Evolutionary conservation across 202 grass and related monocot species (phyloP).

Genomic region (Carex sylvatica): DNA sequence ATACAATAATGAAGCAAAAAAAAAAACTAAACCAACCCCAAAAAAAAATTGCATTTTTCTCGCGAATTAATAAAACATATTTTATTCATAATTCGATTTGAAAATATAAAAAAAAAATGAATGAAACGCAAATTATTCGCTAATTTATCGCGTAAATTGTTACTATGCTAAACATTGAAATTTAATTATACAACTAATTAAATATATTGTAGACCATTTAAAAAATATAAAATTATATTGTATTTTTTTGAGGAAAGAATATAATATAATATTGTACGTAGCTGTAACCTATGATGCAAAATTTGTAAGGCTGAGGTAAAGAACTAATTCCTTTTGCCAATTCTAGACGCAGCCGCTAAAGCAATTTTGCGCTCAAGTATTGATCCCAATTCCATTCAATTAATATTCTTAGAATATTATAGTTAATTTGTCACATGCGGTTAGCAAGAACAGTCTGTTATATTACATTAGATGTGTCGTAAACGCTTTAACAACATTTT

Average conservation of each 20-base stretch:
- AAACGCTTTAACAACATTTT: neutral
- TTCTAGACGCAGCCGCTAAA: constrained; percentile 34
- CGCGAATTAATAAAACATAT: too few species aligned
- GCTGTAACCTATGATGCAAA: constrained; percentile 16
- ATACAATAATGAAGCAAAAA: too few species aligned
- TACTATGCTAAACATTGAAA: too few species aligned
- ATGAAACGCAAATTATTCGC: too few species aligned
- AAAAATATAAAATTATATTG: too few species aligned
- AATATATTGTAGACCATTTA: neutral
- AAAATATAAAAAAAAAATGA: too few species aligned
- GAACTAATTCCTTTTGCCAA: constrained; percentile 33
- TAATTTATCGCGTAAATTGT: too few species aligned
- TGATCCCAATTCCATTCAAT: constrained; percentile 32
- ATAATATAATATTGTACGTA: neutral
- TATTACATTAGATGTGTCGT: neutral
- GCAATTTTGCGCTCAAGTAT: constrained; percentile 32
- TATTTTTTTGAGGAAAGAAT: too few species aligned
- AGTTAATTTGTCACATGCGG: neutral
- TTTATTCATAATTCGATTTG: too few species aligned
- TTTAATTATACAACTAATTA: neutral
- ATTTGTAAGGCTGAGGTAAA: constrained; percentile 21
- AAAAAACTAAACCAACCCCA: too few species aligned
- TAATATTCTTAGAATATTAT: constrained; percentile 14
- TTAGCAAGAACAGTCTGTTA: neutral
- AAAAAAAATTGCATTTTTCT: too few species aligned